Evolutionary conservation across 116 monocot species (phyloP).

Genomic region (Dioscorea cayenensis): DNA sequence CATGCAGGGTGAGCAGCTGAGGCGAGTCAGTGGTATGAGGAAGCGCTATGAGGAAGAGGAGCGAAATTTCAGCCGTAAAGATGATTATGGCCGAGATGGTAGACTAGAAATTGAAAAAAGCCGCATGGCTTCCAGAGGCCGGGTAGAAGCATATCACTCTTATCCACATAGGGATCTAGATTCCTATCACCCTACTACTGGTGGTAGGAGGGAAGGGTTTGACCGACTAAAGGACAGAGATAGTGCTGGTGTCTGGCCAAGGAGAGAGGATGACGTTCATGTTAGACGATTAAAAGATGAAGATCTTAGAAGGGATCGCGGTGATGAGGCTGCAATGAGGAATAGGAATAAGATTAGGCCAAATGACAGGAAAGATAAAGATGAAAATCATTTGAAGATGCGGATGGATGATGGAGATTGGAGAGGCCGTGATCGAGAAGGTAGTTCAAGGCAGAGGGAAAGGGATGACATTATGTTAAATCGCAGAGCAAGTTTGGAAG

Average conservation of each 20-base stretch:
- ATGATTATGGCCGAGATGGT: constrained; percentile 36
- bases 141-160: constrained; percentile 36
- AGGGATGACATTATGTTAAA: constrained; percentile 40
- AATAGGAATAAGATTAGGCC: constrained; percentile 42
- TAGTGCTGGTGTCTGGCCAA: constrained; percentile 29
- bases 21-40: constrained; percentile 26
- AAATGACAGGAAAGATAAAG: constrained; percentile 51
- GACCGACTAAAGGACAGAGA: constrained; percentile 55
- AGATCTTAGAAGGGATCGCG: constrained; percentile 38
- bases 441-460: constrained; percentile 36
- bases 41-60: constrained; percentile 34
- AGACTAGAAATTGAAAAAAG: constrained; percentile 34
- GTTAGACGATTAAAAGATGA: constrained; percentile 53
- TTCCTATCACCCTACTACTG: constrained; percentile 24
- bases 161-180: constrained; percentile 43
- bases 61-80: constrained; percentile 24
- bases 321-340: constrained; percentile 40
- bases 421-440: constrained; percentile 48
- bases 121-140: constrained; percentile 25
- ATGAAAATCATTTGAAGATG: constrained; percentile 43
- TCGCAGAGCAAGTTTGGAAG: constrained; percentile 41
- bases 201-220: constrained; percentile 39
- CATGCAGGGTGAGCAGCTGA: constrained; percentile 30
- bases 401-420: constrained; percentile 58
- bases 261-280: constrained; percentile 51